These are phyloP conservation scores for Monosporascus sp. DNA, from an alignment of 2,329 filamentous ascomycete species.

Conservation along the genomic window DNA sequence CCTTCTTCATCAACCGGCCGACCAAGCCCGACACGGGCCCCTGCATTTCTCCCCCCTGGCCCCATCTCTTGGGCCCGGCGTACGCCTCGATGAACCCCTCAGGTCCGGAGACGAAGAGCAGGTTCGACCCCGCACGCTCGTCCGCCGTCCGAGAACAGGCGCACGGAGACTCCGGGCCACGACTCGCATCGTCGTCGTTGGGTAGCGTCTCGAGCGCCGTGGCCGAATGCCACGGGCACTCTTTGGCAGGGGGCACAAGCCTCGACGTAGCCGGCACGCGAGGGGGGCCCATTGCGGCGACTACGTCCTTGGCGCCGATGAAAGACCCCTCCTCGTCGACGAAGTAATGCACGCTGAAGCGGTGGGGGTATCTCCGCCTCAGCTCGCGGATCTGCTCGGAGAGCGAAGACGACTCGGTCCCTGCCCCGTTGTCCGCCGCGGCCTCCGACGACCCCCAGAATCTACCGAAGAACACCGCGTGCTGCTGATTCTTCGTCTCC, in stretches of 20 bases:
- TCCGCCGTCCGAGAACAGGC: constrained; percentile 18
- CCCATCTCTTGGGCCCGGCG: constrained; percentile 76
- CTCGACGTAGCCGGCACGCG: constrained; percentile 1
- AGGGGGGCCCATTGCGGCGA: constrained; percentile 21
- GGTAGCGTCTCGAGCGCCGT: constrained; percentile 14
- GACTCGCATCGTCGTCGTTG: constrained; percentile 20
- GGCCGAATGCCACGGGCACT: constrained; percentile 24
- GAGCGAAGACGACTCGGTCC: constrained; percentile 9
- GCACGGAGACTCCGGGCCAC: constrained; percentile 9
- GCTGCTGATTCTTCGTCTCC: constrained; percentile 15
- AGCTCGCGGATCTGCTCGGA: constrained; percentile 55
- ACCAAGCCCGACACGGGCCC: constrained; percentile 68
- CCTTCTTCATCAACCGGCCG: constrained; percentile 49
- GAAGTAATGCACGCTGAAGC: constrained; percentile 65
- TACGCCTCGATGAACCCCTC: constrained; percentile 81
- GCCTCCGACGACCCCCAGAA: constrained; percentile 14
- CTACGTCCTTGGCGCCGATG: constrained; percentile 52
- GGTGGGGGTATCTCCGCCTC: constrained; percentile 49
- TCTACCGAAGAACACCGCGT: constrained; percentile 10
- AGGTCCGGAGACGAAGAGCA: constrained; percentile 84
- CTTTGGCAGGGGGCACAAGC: neutral
- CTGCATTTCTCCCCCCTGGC: constrained; percentile 66
- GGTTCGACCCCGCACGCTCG: constrained; percentile 43
- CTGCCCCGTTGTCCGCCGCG: constrained; percentile 5
- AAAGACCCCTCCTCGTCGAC: constrained; percentile 73